Evolutionary conservation across 345 rosid species (phyloP), one percentile per base, ranked within the genome.

Genomic region (Hirschfeldia incana): DNA sequence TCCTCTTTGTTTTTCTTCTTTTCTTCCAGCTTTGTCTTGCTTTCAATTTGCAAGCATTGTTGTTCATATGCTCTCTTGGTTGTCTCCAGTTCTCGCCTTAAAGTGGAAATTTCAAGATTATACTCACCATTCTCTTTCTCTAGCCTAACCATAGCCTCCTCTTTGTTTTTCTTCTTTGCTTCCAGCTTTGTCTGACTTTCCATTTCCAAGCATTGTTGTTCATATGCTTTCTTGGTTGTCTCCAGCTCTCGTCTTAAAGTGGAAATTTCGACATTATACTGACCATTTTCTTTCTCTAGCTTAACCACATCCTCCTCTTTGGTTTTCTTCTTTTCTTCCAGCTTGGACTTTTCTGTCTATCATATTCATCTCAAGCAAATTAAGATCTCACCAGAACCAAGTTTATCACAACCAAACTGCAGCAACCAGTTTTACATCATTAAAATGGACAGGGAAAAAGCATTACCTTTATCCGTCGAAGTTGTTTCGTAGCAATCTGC

Each of bases 381-480:
- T 75, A n/a, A 64, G 53, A 69, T 75, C 61, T 17, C 49, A 36
- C 27, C 8, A 49, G 17, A 60, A 67, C 10, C 49, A 32, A 71
- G 39, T 71, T 33, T 53, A 21, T 60, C 28, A 11, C 37, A 3
- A 3, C 29, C 4, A 44, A 74, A 5, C 13, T 51, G 30, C 39
- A 77, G 65, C 27, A 30, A 34, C 21, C 3, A 49, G 32, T 15
- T 65, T 57, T 39, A 21, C 13, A 72, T 30, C 1, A 72, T 21
- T 42, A 7, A 1, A 37, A 55, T 64, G 72, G 27, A 71, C 7
- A 72, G 70, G 27, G 33, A 44, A 58, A 66, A 44, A 7, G 21
- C 69, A 29, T 39, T 70, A 89, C 97, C 94, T 87, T 90, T 15
- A 83, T 65, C 70, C 73, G 87, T 77, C 74, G 94, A 85, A 81